phyloP scores from a whole-genome alignment of 768 basidiomycete species.

The Antrodiella citrinella region DNA sequence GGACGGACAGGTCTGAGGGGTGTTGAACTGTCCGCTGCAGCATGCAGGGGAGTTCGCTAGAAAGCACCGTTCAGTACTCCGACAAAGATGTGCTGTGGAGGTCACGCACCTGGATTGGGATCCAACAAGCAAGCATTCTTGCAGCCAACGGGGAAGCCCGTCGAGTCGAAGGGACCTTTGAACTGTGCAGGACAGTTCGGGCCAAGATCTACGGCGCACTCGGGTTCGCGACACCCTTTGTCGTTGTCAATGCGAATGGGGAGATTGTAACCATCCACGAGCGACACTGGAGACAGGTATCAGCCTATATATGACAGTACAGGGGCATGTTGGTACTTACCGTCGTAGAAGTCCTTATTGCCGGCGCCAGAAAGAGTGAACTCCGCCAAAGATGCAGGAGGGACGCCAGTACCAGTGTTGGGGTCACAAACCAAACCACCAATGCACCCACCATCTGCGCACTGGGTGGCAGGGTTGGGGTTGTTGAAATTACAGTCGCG shows the following conservation, averaged over 20 bases:
- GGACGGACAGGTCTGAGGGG: slow-evolving; percentile 23
- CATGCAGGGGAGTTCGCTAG: slow-evolving; percentile 20
- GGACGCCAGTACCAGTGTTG: slow-evolving; percentile 36
- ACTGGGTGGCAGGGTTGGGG: slow-evolving; percentile 23
- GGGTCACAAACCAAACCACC: slow-evolving; percentile 25
- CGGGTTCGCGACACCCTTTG: slow-evolving; percentile 43
- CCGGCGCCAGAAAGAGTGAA: slow-evolving; percentile 45
- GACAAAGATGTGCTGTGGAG: not conserved
- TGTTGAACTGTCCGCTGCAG: slow-evolving; percentile 24
- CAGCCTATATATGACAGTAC: not conserved
- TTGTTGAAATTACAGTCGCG: slow-evolving; percentile 28
- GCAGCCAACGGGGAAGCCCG: slow-evolving; percentile 23
- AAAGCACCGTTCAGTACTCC: not conserved
- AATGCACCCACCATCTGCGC: slow-evolving; percentile 30
- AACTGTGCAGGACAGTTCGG: slow-evolving; percentile 40
- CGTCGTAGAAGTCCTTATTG: slow-evolving; percentile 51
- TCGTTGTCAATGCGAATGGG: slow-evolving; percentile 52
- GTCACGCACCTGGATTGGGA: slow-evolving; percentile 15
- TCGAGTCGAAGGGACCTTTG: slow-evolving; percentile 21
- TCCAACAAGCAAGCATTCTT: slow-evolving; percentile 22
- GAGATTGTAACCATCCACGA: slow-evolving; percentile 37
- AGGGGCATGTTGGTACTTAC: slow-evolving; percentile 20
- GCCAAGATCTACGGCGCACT: slow-evolving; percentile 55
- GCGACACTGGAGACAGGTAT: slow-evolving; percentile 12
- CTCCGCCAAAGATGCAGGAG: slow-evolving; percentile 63